Evolutionary conservation across 371 early-diverging fungal genomes (phyloP), one percentile per base, ranked within the genome.

Genomic region (Fennellomyces sp.): DNA sequence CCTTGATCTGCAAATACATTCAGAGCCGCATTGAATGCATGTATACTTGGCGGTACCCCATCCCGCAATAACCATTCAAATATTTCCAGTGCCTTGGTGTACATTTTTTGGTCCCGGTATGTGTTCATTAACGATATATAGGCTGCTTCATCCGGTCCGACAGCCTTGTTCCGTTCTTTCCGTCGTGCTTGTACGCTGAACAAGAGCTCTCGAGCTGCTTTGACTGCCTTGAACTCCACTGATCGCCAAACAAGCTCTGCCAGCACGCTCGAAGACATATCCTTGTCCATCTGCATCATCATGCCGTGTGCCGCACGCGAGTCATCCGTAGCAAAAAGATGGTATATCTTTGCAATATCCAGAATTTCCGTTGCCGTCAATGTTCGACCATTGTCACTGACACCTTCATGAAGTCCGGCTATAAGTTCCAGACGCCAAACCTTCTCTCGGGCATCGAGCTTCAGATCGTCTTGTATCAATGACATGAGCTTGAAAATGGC

Each of bases 1-100:
- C 72, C 74, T 25, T 66, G 72, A 17, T 75, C 71, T 19, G 81
- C 73, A 64, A 76, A 77, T 11, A 80, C 63, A 17, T 82, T 74
- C 17, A 85, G 48, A 10, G 71, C 64, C 0, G 72, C 63, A 66
- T 82, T 85, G 52, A 79, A 83, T n/a, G 75, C 65, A 56, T 56
- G 61, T 26, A 68, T 55, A 19, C 72, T 66, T 8, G 81, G 83
- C 27, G 63, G 63, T 15, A 67, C 52, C 1, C 59, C 64, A 13
- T 64, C 70, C 30, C 63, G 51, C 38, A 80, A 60, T 65, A 82
- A 61, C 7, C 72, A 57, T 26, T 76, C 76, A 52, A 85, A 72
- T 8, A 78, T 13, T 33, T 56, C 61, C 8, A 81, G 61, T 2
- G 81, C 80, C 13, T 64, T 72, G 5, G 49, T 39, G 42, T 69